These are phyloP conservation scores for Lactarius hengduanensis DNA, from an alignment of 768 basidiomycete species.

Conservation along the genomic window DNA sequence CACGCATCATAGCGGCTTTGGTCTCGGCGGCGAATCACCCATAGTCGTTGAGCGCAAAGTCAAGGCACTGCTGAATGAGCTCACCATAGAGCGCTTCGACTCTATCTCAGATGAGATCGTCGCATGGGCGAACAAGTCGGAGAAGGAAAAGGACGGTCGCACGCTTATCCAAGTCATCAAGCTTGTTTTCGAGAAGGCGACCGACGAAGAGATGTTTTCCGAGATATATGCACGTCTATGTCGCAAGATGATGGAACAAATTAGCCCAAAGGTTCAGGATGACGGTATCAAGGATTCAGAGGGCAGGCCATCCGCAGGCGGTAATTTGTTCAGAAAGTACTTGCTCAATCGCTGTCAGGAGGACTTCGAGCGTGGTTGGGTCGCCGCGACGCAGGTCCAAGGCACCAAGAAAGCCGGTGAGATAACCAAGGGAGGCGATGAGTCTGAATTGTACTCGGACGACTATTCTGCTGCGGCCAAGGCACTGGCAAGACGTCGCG, in stretches of 20 bases:
- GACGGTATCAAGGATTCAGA: conserved; percentile 78
- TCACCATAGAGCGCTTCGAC: conserved; percentile 96
- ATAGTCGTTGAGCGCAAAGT: conserved; percentile 92
- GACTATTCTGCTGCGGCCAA: conserved; percentile 97
- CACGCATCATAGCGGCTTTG: conserved; percentile 43
- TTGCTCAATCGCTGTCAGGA: conserved; percentile 95
- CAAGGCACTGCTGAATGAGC: conserved; percentile 87
- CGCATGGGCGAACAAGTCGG: conserved; percentile 90
- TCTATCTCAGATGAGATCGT: conserved; percentile 95
- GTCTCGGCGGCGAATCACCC: conserved; percentile 62
- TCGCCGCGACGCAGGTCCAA: conserved; percentile 75
- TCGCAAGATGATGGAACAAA: conserved; percentile 92
- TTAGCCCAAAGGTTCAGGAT: conserved; percentile 85
- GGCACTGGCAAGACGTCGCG: conserved; percentile 79
- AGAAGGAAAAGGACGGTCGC: conserved; percentile 88
- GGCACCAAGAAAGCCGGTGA: conserved; percentile 53
- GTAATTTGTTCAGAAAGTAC: conserved; percentile 95
- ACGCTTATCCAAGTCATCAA: conserved; percentile 95
- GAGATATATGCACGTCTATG: conserved; percentile 97
- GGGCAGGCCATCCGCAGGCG: conserved; percentile 86
- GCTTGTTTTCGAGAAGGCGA: conserved; percentile 96
- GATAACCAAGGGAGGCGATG: conserved; percentile 38
- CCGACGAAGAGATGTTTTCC: conserved; percentile 92
- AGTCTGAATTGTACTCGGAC: conserved; percentile 83
- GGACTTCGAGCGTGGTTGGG: conserved; percentile 96